These are phyloP conservation scores for Chrysosporium keratinophilum DNA, from an alignment of 2,329 filamentous ascomycete genomes.

Conservation along the genomic window DNA sequence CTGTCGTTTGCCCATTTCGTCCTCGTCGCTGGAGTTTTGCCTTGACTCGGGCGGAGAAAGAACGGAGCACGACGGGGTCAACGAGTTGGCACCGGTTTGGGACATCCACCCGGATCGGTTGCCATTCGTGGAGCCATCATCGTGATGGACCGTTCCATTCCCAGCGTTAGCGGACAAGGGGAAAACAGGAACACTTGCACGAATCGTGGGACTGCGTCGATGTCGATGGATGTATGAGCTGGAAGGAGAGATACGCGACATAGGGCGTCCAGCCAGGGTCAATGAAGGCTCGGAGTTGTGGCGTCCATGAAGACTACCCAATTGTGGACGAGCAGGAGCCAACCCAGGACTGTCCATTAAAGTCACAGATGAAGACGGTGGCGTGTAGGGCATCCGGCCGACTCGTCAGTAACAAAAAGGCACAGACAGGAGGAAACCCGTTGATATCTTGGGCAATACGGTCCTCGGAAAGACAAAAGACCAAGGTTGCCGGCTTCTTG, in stretches of 20 bases:
- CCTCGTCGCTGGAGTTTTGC: conserved; percentile 73
- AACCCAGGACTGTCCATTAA: conserved; percentile 43
- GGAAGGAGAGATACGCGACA: conserved; percentile 48
- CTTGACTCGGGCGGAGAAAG: conserved; percentile 85
- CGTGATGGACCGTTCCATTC: conserved; percentile 9
- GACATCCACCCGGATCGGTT: conserved; percentile 53
- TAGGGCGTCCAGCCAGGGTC: conserved; percentile 22
- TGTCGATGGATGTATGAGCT: conserved; percentile 53
- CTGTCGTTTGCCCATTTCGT: conserved; percentile 43
- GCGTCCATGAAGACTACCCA: conserved; percentile 13
- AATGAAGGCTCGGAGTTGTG: conserved; percentile 16
- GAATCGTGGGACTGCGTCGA: conserved; percentile 47
- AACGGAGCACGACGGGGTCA: conserved; percentile 72
- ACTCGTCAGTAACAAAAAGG: conserved; percentile 6
- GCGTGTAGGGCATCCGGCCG: conserved; percentile 44
- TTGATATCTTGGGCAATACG: no score
- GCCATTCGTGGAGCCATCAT: conserved; percentile 17
- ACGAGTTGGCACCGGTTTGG: conserved; percentile 43
- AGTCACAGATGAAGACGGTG: conserved; percentile 46
- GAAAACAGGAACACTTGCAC: conserved; percentile 27
- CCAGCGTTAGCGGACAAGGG: conserved; percentile 18
- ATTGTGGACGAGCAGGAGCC: conserved; percentile 33
- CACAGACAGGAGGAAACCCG: neutral
- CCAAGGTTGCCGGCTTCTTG: neutral
- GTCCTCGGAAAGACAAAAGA: neutral